These are phyloP conservation scores for Neocatenulostroma microsporum DNA, from an alignment of 2,329 filamentous ascomycete species.

Conservation along the genomic window DNA sequence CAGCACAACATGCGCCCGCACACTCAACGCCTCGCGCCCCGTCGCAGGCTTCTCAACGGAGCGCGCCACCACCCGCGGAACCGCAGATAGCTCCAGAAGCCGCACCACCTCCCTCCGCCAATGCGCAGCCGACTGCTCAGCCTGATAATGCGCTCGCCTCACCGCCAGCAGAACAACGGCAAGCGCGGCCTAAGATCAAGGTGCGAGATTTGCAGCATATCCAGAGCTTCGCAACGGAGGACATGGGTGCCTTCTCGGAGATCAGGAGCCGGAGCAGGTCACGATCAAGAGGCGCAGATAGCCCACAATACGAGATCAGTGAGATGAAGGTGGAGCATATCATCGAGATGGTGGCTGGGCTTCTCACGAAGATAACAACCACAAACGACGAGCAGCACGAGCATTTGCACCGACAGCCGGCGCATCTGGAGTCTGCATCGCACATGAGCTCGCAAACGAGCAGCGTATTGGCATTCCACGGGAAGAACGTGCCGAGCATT, in stretches of 20 bases:
- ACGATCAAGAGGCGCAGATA: slow-evolving; percentile 41
- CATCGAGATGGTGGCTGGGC: slow-evolving; percentile 96
- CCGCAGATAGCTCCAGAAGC: slow-evolving; percentile 17
- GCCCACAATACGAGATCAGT: slow-evolving; percentile 81
- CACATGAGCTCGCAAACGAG: slow-evolving; percentile 57
- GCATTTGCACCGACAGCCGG: slow-evolving; percentile 69
- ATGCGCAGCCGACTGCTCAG: slow-evolving; percentile 19
- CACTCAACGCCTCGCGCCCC: slow-evolving; percentile 10
- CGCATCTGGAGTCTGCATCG: slow-evolving; percentile 51
- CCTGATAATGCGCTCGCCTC: slow-evolving; percentile 22
- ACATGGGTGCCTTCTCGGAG: slow-evolving; percentile 53
- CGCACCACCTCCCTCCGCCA: slow-evolving; percentile 21
- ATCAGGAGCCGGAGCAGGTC: slow-evolving; percentile 33
- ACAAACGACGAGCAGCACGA: slow-evolving; percentile 95
- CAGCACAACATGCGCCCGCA: slow-evolving; percentile 8
- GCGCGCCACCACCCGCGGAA: slow-evolving; percentile 10
- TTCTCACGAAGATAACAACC: slow-evolving; percentile 93
- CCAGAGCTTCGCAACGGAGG: slow-evolving; percentile 74
- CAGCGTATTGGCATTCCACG: slow-evolving; percentile 87
- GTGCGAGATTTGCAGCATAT: slow-evolving; percentile 88
- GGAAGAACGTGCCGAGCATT: slow-evolving; percentile 95
- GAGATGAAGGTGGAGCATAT: slow-evolving; percentile 95
- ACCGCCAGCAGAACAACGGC: slow-evolving; percentile 26
- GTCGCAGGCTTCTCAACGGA: slow-evolving; percentile 13
- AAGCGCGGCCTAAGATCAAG: slow-evolving; percentile 56